Conservation (phyloP, 176 grass and related monocot species). For the Ensete ventricosum region DNA sequence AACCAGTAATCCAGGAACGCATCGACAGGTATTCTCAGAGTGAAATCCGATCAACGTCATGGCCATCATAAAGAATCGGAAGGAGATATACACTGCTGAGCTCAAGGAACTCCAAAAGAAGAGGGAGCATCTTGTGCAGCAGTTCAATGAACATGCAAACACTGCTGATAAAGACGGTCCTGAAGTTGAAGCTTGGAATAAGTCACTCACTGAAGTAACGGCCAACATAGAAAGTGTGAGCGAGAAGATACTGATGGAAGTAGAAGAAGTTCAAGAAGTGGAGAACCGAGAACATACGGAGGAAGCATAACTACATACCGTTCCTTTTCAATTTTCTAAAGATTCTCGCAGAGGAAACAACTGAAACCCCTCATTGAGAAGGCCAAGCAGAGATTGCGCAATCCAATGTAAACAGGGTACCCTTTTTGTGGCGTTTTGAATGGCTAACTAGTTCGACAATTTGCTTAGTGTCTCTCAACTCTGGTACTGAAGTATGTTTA, state of each 20-base stretch:
- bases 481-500: too few relatives aligned
- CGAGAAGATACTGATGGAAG: constrained; percentile 98
- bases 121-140: constrained; percentile 66
- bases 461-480: not conserved
- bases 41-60: constrained; percentile 83
- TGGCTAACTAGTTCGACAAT: not conserved
- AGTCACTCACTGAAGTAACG: constrained; percentile 68
- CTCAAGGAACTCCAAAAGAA: constrained; percentile 87
- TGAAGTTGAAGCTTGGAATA: constrained; percentile 39
- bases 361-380: constrained; percentile 85
- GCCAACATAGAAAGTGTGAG: constrained; percentile 72
- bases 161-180: constrained; percentile 3
- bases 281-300: constrained; percentile 88
- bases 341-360: constrained; percentile 75
- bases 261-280: constrained; percentile 93
- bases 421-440: not conserved
- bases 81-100: constrained; percentile 61
- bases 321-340: constrained; percentile 98
- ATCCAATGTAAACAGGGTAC: constrained; percentile 4
- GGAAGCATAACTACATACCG: constrained; percentile 91
- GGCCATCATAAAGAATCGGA: constrained; percentile 84
- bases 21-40: constrained; percentile 58
- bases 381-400: constrained; percentile 53
- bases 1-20: constrained; percentile 60
- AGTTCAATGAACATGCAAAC: constrained; percentile 39